A percentile compares a stretch with the other conserved stretches of the same genome.
Conservation (phyloP, 2,329 filamentous ascomycete genomes). For the Metarhizium humberi region DNA sequence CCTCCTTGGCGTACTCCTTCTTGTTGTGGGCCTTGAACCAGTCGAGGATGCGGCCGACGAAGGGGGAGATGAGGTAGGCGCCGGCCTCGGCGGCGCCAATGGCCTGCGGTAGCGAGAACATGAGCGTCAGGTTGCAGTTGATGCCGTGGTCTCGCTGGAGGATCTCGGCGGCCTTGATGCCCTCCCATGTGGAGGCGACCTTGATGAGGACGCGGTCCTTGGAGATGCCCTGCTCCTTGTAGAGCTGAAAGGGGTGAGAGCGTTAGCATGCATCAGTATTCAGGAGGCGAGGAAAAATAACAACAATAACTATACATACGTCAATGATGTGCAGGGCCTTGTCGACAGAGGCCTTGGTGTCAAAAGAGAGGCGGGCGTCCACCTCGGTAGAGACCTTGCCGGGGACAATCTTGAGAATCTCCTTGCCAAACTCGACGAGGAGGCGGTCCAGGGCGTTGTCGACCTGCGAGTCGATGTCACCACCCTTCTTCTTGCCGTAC, state of each 20-base stretch:
- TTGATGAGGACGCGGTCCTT: conserved; percentile 98
- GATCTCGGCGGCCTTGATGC: conserved; percentile 96
- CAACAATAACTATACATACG: conserved; percentile 38
- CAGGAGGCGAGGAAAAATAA: not conserved
- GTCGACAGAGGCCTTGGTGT: conserved; percentile 81
- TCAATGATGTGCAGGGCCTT: conserved; percentile 98
- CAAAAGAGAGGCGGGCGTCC: conserved; percentile 91
- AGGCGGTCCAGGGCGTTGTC: conserved; percentile 87
- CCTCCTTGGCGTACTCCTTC: conserved; percentile 82
- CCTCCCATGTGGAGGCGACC: conserved; percentile 98
- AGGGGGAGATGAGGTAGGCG: conserved; percentile 97
- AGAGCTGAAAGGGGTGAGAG: conserved; percentile 54
- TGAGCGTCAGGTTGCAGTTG: conserved; percentile 98
- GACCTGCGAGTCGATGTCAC: conserved; percentile 68
- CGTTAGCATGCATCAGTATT: conserved; percentile 4
- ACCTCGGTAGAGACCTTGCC: conserved; percentile 99
- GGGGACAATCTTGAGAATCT: conserved; percentile 94
- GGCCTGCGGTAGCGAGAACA: conserved; percentile 94
- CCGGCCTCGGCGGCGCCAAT: conserved; percentile 91
- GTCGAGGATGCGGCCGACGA: conserved; percentile 97
- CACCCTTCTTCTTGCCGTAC: conserved; percentile 72
- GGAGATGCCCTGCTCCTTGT: conserved; percentile 81
- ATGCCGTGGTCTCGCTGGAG: conserved; percentile 92
- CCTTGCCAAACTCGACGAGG: conserved; percentile 93
- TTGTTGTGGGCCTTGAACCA: conserved; percentile 97